phyloP scores from a whole-genome alignment of 768 basidiomycete species.

The Cystofilobasidium macerans region DNA sequence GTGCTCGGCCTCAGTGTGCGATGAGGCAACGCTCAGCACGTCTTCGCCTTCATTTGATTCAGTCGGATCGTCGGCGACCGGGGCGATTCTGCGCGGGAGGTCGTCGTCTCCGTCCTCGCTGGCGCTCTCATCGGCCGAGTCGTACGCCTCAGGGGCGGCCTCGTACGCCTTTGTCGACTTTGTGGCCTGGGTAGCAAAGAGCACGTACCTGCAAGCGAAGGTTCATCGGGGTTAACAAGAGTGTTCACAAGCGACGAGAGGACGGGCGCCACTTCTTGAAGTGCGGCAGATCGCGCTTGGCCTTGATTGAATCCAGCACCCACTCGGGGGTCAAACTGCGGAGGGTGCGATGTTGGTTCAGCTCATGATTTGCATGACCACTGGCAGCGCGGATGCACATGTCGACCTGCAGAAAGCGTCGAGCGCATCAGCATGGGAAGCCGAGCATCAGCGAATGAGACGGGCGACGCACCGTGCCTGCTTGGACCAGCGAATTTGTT shows the following conservation, averaged over 20 bases:
- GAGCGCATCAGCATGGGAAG: neutral
- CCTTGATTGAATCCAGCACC: constrained; percentile 65
- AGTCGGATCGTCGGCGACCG: neutral
- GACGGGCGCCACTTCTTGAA: constrained; percentile 25
- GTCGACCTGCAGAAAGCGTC: neutral
- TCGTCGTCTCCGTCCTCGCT: constrained; percentile 9
- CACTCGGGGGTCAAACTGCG: constrained; percentile 72
- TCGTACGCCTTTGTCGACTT: neutral
- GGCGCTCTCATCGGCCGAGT: neutral
- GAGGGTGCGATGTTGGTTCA: too few relatives aligned
- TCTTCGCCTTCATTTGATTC: neutral
- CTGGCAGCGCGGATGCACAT: too few relatives aligned
- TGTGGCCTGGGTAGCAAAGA: constrained; percentile 9
- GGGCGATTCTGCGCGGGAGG: neutral
- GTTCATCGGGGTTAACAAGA: neutral
- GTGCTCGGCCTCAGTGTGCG: constrained; percentile 3
- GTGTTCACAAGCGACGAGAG: neutral
- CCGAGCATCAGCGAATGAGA: neutral
- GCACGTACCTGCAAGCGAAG: constrained; percentile 16
- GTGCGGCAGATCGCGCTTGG: constrained; percentile 50
- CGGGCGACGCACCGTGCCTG: constrained; percentile 4
- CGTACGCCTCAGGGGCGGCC: neutral
- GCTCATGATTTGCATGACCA: too few relatives aligned
- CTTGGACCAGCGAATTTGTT: neutral
- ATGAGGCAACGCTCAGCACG: neutral